These are phyloP conservation scores for Sisymbrium irio DNA, from an alignment of 345 rosid species.

Conservation along the genomic window DNA sequence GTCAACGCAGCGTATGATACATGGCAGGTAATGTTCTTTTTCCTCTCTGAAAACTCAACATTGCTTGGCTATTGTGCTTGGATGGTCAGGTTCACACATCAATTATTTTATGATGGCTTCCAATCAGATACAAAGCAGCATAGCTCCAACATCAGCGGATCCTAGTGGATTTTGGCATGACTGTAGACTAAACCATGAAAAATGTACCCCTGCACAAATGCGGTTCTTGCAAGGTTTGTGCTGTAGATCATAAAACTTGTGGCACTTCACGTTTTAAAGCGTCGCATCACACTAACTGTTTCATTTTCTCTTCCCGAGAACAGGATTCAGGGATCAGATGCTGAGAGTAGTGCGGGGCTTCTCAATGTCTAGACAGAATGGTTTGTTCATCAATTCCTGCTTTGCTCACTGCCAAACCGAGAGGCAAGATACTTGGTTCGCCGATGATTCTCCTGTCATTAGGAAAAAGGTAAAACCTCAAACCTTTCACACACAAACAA, in stretches of 20 bases:
- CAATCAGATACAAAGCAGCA: slow-evolving; percentile 80
- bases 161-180: slow-evolving; percentile 84
- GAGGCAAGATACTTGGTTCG: slow-evolving; percentile 96
- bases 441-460: slow-evolving; percentile 71
- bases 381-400: slow-evolving; percentile 87
- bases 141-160: slow-evolving; percentile 90
- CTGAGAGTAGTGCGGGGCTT: slow-evolving; percentile 58
- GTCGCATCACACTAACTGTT: not conserved
- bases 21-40: slow-evolving; percentile 79
- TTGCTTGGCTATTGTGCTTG: not conserved
- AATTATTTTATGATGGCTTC: slow-evolving; percentile 4
- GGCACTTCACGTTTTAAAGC: not conserved
- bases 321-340: slow-evolving; percentile 90
- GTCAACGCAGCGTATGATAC: slow-evolving; percentile 93
- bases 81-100: slow-evolving; percentile 15
- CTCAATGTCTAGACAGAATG: slow-evolving; percentile 65
- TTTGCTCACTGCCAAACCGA: slow-evolving; percentile 97
- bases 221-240: slow-evolving; percentile 69
- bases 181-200: slow-evolving; percentile 71
- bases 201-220: slow-evolving; percentile 69
- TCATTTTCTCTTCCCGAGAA: not conserved
- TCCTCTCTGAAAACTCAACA: not conserved
- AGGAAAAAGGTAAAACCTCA: slow-evolving; percentile 59
- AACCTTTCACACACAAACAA: slow-evolving; percentile 6
- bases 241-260: not conserved